Evolutionary conservation across 78 protist genomes (phyloP), one percentile per base, ranked within the genome.

Genomic region (Reticulomyxa filosa): DNA sequence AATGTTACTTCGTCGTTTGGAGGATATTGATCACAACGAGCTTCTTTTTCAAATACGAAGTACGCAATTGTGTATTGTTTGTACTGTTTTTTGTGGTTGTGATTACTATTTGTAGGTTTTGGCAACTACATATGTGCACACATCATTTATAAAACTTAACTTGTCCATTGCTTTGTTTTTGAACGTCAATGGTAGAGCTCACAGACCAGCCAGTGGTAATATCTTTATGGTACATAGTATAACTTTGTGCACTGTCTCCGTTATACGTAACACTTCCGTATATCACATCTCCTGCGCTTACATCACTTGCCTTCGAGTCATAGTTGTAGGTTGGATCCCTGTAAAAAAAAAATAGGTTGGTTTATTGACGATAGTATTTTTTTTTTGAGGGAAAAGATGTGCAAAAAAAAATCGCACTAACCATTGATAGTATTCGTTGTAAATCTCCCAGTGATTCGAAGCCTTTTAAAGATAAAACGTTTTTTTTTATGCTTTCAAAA

Each of bases 41-140:
- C 17, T n/a, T 17, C 46, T 68, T 74, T 74, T 67, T 74, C 79
- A 20, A 32, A 61, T 46, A 74, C 79, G 30, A 74, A 1, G 69
- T 46, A 71, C 62, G 30, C 1, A 35, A 46, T 11, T 23, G 57
- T 46, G 69, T 52, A 71, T 32, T 46, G 17, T 57, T 71, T 71
- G 76, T 38, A 48, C 23, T 71, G n/a, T n/a, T n/a, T n/a, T n/a
- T n/a, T n/a, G n/a, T n/a, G n/a, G n/a, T n/a, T n/a, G n/a, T n/a
- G n/a, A n/a, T n/a, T n/a, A n/a, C n/a, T n/a, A n/a, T n/a, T n/a
- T n/a, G n/a, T n/a, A n/a, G n/a, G n/a, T n/a, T n/a, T n/a, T n/a
- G n/a, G n/a, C n/a, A n/a, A n/a, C n/a, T n/a, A n/a, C n/a, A n/a
- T n/a, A n/a, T n/a, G n/a, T n/a, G n/a, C n/a, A n/a, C n/a, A n/a